Percentiles rank a stretch among this genome's conserved stretches.
Evolutionary conservation across 169 alveolate genomes (phyloP).

Genomic region (Plasmodium coatneyi): DNA sequence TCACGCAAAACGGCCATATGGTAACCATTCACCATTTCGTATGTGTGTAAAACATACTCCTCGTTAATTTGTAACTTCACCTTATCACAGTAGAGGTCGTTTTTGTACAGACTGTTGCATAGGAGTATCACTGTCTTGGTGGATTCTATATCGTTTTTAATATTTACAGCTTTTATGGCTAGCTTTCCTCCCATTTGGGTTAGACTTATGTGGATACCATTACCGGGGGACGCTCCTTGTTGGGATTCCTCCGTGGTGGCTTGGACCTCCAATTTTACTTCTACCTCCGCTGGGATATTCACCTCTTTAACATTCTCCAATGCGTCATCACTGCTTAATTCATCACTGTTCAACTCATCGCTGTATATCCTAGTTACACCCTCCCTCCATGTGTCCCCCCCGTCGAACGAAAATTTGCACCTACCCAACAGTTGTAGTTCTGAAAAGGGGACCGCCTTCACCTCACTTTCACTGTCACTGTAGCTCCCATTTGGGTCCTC

Average conservation of each 20-base stretch:
- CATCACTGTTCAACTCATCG: neutral
- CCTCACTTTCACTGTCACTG: neutral
- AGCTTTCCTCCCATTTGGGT: neutral
- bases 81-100: neutral
- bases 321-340: neutral
- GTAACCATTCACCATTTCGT: conserved; percentile 1
- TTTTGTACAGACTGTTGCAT: neutral
- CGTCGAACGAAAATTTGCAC: neutral
- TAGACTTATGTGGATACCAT: neutral
- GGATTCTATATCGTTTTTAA: neutral
- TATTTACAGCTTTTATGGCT: neutral
- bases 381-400: neutral
- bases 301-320: neutral
- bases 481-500: neutral
- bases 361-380: neutral
- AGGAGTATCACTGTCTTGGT: neutral
- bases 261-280: neutral
- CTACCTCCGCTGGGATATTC: neutral
- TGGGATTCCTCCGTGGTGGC: neutral
- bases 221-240: neutral
- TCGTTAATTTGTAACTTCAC: neutral
- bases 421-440: neutral
- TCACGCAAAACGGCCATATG: neutral
- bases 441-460: conserved; percentile 4
- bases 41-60: neutral